Evolutionary conservation across 768 basidiomycete genomes (phyloP).

Genomic region (Phanerochaete sordida): DNA sequence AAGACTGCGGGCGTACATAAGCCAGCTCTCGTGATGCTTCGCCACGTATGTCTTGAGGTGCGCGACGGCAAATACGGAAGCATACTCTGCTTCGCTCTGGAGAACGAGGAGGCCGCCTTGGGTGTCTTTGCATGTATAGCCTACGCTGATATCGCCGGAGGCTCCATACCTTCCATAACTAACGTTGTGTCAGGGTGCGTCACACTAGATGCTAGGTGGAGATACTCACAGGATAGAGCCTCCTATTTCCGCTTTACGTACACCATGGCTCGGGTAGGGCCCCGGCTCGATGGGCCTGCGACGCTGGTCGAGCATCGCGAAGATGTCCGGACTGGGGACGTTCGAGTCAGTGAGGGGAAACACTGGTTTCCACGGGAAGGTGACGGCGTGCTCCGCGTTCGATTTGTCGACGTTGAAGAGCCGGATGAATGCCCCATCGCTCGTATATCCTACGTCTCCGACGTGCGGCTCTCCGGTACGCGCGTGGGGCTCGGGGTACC

Average conservation of each 20-base stretch:
- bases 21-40: neutral
- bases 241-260: neutral
- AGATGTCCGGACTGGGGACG: neutral
- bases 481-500: constrained; percentile 1
- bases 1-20: neutral
- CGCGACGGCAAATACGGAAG: neutral
- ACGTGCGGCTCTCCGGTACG: neutral
- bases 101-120: neutral
- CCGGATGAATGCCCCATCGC: constrained; percentile 2
- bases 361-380: neutral
- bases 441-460: constrained; percentile 4
- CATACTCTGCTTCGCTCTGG: neutral
- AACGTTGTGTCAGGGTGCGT: too few relatives aligned
- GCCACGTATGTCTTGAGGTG: neutral
- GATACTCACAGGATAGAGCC: too few relatives aligned
- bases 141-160: neutral
- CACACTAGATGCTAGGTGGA: too few relatives aligned
- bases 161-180: too few relatives aligned
- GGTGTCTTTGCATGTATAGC: neutral
- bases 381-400: neutral
- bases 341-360: neutral
- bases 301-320: neutral
- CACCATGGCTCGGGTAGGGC: neutral
- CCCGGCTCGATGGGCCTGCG: neutral
- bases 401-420: constrained; percentile 6